Evolutionary conservation across 1,139 yeast species (phyloP), one percentile per base, ranked within the genome.

Genomic region (Yamadazyma membranifaciens): DNA sequence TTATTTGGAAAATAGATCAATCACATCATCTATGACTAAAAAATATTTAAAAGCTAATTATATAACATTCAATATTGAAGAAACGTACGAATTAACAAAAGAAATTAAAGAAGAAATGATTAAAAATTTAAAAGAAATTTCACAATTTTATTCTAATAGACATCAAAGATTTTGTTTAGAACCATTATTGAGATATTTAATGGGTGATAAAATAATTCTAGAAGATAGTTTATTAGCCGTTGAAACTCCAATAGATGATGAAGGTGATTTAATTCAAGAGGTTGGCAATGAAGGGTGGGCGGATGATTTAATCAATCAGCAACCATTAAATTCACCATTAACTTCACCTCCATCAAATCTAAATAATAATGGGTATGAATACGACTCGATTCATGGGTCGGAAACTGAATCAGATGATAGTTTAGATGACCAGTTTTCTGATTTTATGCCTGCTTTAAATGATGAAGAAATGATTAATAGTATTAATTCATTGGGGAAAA

Each of bases 181-280:
- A 54, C 82, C 87, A 0, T 81, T 95, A 50, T 63, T 92, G 43
- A 62, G 96, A 38, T 84, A 72, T 52, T 67, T 92, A 4, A 69
- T 89, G 67, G 98, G 98, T 1, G 98, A 91, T 48, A 78, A 81
- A 42, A 72, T 88, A 3, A 78, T 77, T 24, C 55, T 86, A 20
- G 62, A 65, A 31, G 75, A 69, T 32, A 58, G 59, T 1, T 45
- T 61, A 27, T 59, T 68, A 55, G 45, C 52, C 11, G 63, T 52
- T 3, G 57, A 55, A n/a, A 51, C 50, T n/a, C 52, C 54, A 10
- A 54, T 50, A 2, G 57, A 55, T 6, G 56, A 52, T 6, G 51
- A 46, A 9, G 51, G 52, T 3, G 48, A 40, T 13, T 12, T 43
- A 4, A 46, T 60, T 10, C 56, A 55, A 38, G 74, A 69, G 44